Conservation (phyloP, 495 filamentous ascomycete species). For the Wilcoxina mikolae region DNA sequence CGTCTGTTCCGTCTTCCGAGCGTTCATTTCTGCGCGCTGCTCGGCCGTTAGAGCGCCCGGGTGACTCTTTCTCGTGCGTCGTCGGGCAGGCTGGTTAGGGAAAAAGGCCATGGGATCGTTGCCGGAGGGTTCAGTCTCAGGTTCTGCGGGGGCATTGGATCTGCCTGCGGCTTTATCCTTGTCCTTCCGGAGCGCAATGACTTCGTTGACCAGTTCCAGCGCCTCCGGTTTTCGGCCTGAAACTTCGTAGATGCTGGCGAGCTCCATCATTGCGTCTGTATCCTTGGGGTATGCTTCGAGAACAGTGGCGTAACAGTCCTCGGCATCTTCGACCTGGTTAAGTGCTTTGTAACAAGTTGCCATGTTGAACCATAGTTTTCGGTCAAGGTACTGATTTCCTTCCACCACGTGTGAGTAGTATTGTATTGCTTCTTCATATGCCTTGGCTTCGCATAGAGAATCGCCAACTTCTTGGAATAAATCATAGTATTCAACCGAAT, state of each 20-base stretch:
- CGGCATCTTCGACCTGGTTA: constrained; percentile 50
- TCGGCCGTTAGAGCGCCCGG: constrained; percentile 19
- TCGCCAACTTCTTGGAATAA: constrained; percentile 61
- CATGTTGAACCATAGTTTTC: constrained; percentile 51
- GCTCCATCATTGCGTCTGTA: constrained; percentile 54
- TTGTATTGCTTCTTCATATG: constrained; percentile 48
- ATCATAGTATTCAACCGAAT: constrained; percentile 48
- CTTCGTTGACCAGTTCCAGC: constrained; percentile 55
- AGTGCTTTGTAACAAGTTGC: constrained; percentile 54
- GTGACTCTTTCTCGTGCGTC: constrained; percentile 14
- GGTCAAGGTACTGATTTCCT: constrained; percentile 42
- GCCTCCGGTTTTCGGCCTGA: constrained; percentile 55
- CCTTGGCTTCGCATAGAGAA: constrained; percentile 42
- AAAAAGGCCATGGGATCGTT: constrained; percentile 30
- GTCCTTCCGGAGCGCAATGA: constrained; percentile 42
- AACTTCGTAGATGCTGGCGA: constrained; percentile 68
- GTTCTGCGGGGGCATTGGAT: constrained; percentile 5
- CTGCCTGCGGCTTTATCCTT: constrained; percentile 31
- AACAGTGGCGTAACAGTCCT: constrained; percentile 56
- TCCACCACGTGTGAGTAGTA: constrained; percentile 59
- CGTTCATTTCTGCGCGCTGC: constrained; percentile 31
- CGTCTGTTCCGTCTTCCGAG: constrained; percentile 38
- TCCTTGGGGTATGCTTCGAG: constrained; percentile 52
- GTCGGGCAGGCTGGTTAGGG: constrained; percentile 25
- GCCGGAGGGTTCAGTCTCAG: constrained; percentile 9